Conservation (phyloP, 805 yeast genomes). For the Clavispora phyllophila region DNA sequence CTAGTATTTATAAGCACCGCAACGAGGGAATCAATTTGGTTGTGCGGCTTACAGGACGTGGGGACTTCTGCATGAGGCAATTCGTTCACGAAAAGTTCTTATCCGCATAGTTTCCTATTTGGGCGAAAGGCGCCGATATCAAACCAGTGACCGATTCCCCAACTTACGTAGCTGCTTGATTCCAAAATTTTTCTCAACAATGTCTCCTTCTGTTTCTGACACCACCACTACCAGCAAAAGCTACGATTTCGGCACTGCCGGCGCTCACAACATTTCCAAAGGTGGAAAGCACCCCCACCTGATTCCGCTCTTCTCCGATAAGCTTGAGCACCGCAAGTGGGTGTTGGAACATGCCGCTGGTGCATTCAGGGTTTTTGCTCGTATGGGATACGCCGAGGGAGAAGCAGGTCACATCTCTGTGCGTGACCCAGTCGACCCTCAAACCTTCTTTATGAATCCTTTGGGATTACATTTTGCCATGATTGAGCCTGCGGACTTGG, state of each 20-base stretch:
- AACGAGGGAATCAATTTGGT: too few relatives aligned
- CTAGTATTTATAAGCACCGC: too few relatives aligned
- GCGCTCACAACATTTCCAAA: conserved; percentile 10
- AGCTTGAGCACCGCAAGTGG: conserved; percentile 6
- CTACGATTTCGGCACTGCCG: conserved; percentile 3
- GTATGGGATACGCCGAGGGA: conserved; percentile 9
- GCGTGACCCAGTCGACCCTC: conserved; percentile 11
- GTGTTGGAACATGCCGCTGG: conserved; percentile 5
- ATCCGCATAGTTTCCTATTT: background rate
- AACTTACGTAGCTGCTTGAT: too few relatives aligned
- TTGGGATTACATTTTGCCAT: conserved; percentile 9
- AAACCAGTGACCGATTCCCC: too few relatives aligned
- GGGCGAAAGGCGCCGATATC: background rate
- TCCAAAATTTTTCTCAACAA: background rate
- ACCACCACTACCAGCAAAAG: conserved; percentile 1
- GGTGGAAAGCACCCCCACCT: conserved; percentile 6
- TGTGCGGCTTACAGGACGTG: background rate
- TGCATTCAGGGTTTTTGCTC: conserved; percentile 9
- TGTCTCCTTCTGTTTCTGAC: background rate
- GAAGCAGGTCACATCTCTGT: conserved; percentile 10
- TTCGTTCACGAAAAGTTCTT: background rate
- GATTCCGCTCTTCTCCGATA: conserved; percentile 5
- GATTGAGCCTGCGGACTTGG: conserved; percentile 7
- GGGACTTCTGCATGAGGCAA: background rate
- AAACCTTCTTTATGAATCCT: conserved; percentile 10